Conservation (phyloP, 306 rosid species). For the Lotus japonicus region DNA sequence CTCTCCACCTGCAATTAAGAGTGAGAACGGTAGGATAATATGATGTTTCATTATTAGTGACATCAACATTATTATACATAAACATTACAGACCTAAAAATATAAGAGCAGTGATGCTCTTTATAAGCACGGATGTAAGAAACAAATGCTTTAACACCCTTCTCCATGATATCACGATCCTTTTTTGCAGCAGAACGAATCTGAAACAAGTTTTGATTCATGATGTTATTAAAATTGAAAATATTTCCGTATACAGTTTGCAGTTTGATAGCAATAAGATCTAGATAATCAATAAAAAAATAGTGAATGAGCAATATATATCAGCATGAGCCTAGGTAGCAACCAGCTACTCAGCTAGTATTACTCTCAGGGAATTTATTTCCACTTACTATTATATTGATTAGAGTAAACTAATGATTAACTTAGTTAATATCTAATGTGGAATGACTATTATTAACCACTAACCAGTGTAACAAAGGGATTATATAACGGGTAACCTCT, state of each 20-base stretch:
- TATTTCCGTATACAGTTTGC: background rate
- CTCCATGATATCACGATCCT: constrained; percentile 93
- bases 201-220: constrained; percentile 30
- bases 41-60: background rate
- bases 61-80: background rate
- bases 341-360: background rate
- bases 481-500: no score
- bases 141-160: constrained; percentile 87
- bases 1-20: constrained; percentile 63
- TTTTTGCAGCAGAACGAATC: constrained; percentile 67
- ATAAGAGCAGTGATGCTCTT: constrained; percentile 82
- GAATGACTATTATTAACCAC: background rate
- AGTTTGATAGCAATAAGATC: background rate
- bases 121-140: constrained; percentile 83
- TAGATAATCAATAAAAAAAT: background rate
- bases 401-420: background rate
- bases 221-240: background rate
- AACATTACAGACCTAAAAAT: constrained; percentile 62
- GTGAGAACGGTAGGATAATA: constrained; percentile 6
- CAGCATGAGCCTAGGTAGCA: background rate
- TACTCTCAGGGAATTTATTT: background rate
- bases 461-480: background rate
- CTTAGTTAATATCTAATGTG: constrained; percentile 13
- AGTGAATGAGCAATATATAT: background rate
- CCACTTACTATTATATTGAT: background rate